phyloP scores from a whole-genome alignment of 2,329 filamentous ascomycete species.

The Cadophora luteo-olivacea region DNA sequence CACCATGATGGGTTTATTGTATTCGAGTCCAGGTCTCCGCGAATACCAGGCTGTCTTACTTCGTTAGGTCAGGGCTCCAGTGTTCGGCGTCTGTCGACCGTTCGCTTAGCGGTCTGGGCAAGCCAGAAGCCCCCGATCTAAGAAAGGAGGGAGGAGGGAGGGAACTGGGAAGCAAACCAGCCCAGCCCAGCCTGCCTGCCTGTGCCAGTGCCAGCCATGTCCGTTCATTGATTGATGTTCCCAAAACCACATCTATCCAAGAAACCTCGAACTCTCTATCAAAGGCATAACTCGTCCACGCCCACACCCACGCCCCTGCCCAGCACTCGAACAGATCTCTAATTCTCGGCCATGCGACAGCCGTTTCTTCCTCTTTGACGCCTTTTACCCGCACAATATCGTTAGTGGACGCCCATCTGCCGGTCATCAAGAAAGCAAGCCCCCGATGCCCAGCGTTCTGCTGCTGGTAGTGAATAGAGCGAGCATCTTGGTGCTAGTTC shows the following conservation, averaged over 20 bases:
- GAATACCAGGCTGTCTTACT: too few species aligned
- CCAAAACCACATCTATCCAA: conserved; percentile 7
- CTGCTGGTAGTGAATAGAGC: conserved; percentile 36
- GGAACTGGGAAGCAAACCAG: background rate
- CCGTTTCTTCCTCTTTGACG: conserved; percentile 25
- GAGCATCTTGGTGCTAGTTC: conserved; percentile 41
- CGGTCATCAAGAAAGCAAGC: conserved; percentile 25
- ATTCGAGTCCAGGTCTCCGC: too few species aligned
- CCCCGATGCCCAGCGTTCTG: conserved; percentile 42
- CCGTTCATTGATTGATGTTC: background rate
- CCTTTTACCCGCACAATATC: conserved; percentile 24
- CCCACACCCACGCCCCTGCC: conserved; percentile 14
- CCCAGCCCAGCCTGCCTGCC: background rate
- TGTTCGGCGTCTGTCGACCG: conserved; percentile 8
- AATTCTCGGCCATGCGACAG: conserved; percentile 28
- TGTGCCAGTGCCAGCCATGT: background rate
- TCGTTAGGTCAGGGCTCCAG: conserved; percentile 6
- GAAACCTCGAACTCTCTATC: conserved; percentile 15
- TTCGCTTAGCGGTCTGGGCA: conserved; percentile 17
- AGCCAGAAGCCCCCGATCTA: background rate
- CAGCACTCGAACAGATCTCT: conserved; percentile 7
- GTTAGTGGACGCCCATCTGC: conserved; percentile 22
- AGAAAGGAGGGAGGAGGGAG: background rate
- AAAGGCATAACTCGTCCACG: conserved; percentile 8
- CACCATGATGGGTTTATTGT: too few species aligned